phyloP scores from a whole-genome alignment of 495 filamentous ascomycete species.

The Penicillium pancosmium region DNA sequence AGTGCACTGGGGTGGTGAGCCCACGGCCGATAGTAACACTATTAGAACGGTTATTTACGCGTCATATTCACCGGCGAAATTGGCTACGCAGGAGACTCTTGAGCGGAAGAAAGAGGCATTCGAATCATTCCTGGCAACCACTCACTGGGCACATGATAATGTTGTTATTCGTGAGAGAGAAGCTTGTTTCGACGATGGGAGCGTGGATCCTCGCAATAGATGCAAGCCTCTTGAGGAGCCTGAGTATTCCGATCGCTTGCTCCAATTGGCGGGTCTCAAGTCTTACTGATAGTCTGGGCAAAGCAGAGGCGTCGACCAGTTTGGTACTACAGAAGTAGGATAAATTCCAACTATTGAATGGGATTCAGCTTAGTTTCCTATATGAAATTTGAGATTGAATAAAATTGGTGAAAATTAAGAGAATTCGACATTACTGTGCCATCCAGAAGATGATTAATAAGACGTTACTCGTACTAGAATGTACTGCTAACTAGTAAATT shows the following conservation, averaged over 20 bases:
- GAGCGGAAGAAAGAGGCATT: conserved; percentile 40
- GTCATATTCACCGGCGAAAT: conserved; percentile 39
- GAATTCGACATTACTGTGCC: too few species aligned
- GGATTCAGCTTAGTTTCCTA: too few species aligned
- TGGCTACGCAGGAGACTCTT: conserved; percentile 34
- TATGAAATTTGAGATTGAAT: too few species aligned
- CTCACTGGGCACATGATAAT: conserved; percentile 48
- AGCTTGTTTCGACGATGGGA: conserved; percentile 28
- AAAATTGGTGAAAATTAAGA: too few species aligned
- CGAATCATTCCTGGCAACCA: conserved; percentile 37
- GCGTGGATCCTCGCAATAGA: conserved; percentile 36
- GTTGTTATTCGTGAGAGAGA: conserved; percentile 24
- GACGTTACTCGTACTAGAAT: neutral
- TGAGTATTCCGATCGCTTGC: conserved; percentile 30
- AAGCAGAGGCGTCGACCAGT: neutral
- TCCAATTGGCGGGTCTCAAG: conserved; percentile 38
- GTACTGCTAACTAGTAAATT: too few species aligned
- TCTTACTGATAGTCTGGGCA: conserved; percentile 23
- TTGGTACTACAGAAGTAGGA: too few species aligned
- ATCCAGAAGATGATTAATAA: neutral
- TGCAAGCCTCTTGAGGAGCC: conserved; percentile 36
- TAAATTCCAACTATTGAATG: too few species aligned
- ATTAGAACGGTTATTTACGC: conserved; percentile 42
- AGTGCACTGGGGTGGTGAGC: conserved; percentile 39
- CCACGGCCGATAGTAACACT: conserved; percentile 23